These are phyloP conservation scores for Senna siamea DNA, from an alignment of 306 rosid species.

Conservation along the genomic window DNA sequence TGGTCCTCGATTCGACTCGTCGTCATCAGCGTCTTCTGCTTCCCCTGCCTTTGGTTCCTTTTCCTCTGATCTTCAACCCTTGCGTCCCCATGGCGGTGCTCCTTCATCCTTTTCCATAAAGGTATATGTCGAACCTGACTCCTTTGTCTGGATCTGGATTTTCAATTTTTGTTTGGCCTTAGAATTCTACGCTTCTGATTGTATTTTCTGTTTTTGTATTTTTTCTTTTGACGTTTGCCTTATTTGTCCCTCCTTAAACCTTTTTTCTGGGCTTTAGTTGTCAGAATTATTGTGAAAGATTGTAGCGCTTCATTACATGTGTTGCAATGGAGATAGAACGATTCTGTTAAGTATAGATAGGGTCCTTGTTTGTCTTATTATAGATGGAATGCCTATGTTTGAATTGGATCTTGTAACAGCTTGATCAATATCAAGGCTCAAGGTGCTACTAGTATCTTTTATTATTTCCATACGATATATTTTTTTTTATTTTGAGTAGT, in stretches of 20 bases:
- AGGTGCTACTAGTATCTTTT: background rate
- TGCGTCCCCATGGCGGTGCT: slow-evolving; percentile 66
- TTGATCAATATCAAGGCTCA: background rate
- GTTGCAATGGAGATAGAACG: slow-evolving; percentile 2
- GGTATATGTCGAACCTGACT: slow-evolving; percentile 49
- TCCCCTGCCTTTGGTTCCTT: slow-evolving; percentile 65
- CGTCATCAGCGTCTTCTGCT: slow-evolving; percentile 57
- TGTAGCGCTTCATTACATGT: background rate
- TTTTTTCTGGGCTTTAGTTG: background rate
- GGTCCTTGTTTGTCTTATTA: background rate
- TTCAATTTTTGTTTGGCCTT: slow-evolving; percentile 28
- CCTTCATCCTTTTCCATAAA: slow-evolving; percentile 55
- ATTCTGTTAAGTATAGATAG: background rate
- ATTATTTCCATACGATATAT: background rate
- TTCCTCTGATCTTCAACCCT: slow-evolving; percentile 68
- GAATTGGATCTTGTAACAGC: slow-evolving; percentile 37
- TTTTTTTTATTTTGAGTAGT: background rate
- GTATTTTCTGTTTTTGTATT: background rate
- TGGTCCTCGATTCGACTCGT: slow-evolving; percentile 76
- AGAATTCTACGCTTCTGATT: background rate
- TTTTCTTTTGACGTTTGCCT: background rate
- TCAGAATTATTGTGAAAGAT: background rate
- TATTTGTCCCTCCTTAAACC: background rate
- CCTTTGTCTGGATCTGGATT: slow-evolving; percentile 43
- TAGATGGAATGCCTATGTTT: background rate